Percentiles rank a stretch among this genome's conserved stretches.
phyloP scores from a whole-genome alignment of 2,329 filamentous ascomycete species.

The Saccharata proteae region DNA sequence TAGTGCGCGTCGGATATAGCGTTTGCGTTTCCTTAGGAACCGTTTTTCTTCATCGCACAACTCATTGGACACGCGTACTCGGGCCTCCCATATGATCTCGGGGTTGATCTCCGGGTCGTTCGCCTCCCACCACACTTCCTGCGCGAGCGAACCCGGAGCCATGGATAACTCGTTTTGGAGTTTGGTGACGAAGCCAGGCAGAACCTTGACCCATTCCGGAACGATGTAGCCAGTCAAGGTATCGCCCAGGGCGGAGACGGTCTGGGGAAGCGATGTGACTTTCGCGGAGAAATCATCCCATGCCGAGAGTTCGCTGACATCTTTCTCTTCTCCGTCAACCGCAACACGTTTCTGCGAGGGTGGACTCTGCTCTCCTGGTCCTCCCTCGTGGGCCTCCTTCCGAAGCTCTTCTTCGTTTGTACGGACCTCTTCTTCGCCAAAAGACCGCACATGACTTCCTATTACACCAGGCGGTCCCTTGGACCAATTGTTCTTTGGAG shows the following conservation, averaged over 20 bases:
- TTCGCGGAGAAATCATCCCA: slow-evolving; percentile 22
- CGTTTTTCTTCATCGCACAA: slow-evolving; percentile 73
- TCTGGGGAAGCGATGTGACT: slow-evolving; percentile 18
- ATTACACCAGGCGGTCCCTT: too few species aligned
- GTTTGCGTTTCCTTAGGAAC: slow-evolving; percentile 58
- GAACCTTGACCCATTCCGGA: slow-evolving; percentile 66
- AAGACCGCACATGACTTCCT: too few species aligned
- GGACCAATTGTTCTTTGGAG: too few species aligned
- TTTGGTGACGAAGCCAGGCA: slow-evolving; percentile 69
- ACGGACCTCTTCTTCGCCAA: too few species aligned
- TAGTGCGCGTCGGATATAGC: slow-evolving; percentile 58
- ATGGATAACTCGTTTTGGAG: slow-evolving; percentile 80
- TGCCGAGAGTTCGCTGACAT: slow-evolving; percentile 13
- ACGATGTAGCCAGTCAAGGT: slow-evolving; percentile 59
- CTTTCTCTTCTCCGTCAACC: slow-evolving; percentile 14
- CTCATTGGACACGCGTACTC: slow-evolving; percentile 67
- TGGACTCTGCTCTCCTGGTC: slow-evolving; percentile 19
- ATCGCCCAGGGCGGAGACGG: slow-evolving; percentile 29
- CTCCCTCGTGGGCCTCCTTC: too few species aligned
- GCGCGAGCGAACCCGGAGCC: slow-evolving; percentile 74
- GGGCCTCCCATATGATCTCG: slow-evolving; percentile 72
- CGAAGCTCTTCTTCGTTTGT: too few species aligned
- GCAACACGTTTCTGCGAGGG: slow-evolving; percentile 22
- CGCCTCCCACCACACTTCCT: slow-evolving; percentile 88
- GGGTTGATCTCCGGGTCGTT: slow-evolving; percentile 74